Percentiles rank a stretch among this genome's conserved stretches.
These are phyloP conservation scores for Cyberlindnera mycetangii DNA, from an alignment of 805 yeast species.

Conservation along the genomic window DNA sequence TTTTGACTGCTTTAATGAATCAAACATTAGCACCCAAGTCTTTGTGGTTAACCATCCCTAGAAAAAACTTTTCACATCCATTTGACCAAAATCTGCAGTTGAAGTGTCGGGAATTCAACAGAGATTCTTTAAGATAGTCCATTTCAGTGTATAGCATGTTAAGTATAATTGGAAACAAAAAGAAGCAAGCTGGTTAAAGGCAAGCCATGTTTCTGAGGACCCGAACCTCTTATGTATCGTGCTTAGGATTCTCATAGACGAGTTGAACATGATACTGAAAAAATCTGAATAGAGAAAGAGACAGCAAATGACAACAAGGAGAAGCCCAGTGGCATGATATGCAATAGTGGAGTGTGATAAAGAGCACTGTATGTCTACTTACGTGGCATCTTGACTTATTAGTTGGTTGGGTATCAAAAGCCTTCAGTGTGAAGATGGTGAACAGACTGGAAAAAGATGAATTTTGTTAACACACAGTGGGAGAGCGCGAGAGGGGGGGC, in stretches of 20 bases:
- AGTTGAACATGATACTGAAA: neutral
- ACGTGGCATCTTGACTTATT: constrained; percentile 31
- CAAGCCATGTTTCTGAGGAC: constrained; percentile 49
- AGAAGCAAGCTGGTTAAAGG: neutral
- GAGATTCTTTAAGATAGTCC: constrained; percentile 8
- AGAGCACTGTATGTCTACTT: constrained; percentile 16
- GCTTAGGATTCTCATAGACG: constrained; percentile 5
- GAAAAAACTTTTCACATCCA: constrained; percentile 14
- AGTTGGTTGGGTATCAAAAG: constrained; percentile 5
- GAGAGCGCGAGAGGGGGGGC: no score
- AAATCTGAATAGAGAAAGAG: neutral
- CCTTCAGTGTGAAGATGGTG: neutral
- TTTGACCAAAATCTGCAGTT: constrained; percentile 35
- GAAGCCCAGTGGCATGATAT: constrained; percentile 7
- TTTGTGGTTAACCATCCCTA: neutral
- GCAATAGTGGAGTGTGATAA: constrained; percentile 1
- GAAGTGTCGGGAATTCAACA: constrained; percentile 85
- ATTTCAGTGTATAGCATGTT: constrained; percentile 9
- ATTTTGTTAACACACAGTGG: neutral
- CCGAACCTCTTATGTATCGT: constrained; percentile 56
- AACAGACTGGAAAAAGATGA: constrained; percentile 3
- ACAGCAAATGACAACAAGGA: neutral
- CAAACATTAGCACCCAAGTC: neutral
- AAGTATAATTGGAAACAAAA: constrained; percentile 14
- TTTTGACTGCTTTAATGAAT: no score